Evolutionary conservation across 352 stramenopile genomes (phyloP), one percentile per base, ranked within the genome.

Genomic region (Phytophthora macrochlamydospora): DNA sequence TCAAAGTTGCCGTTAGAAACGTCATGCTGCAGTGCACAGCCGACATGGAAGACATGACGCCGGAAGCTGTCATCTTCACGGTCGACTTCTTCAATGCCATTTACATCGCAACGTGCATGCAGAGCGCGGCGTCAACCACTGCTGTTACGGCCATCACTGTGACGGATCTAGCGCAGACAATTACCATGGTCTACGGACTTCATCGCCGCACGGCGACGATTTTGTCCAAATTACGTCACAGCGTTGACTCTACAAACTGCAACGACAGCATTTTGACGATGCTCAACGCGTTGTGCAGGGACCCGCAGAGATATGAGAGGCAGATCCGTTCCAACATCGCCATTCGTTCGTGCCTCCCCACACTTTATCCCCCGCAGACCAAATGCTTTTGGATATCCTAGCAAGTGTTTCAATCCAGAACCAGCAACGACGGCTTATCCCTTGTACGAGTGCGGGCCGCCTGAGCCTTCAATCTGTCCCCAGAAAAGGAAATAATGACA

Each of bases 1-100:
- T 82, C 8, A 76, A 76, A 32, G 12, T 70, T 4, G 1, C 46
- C 2, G 46, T 77, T 13, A 64, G 59, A n/a, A 62, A 71, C 30
- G 29, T 59, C 7, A 42, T 71, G 13, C 18, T 58, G 5, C 14
- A 37, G 9, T 61, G 44, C 14, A 56, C 35, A 2, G 11, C 24
- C 0, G 51, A 71, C 32, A 37, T 67, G 9, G 64, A 67, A 38
- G 64, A 71, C 13, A 45, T 59, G 24, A 53, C 54, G 6, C 64
- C 64, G 0, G 44, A 56, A 14, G 37, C 50, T 11, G 64, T 61
- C 13, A 67, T 71, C 30, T 67, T 71, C 30, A 59, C 57, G 6
- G 51, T 67, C 30, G 51, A 63, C n/a, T 58, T 67, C 18, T 71
- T 71, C 58, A 60, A 67, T 37, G 42, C 63, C 8, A 12, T 72